Base-by-base conservation (phyloP, 2,329 filamentous ascomycete species). In the Stagonosporopsis tanaceti region DNA sequence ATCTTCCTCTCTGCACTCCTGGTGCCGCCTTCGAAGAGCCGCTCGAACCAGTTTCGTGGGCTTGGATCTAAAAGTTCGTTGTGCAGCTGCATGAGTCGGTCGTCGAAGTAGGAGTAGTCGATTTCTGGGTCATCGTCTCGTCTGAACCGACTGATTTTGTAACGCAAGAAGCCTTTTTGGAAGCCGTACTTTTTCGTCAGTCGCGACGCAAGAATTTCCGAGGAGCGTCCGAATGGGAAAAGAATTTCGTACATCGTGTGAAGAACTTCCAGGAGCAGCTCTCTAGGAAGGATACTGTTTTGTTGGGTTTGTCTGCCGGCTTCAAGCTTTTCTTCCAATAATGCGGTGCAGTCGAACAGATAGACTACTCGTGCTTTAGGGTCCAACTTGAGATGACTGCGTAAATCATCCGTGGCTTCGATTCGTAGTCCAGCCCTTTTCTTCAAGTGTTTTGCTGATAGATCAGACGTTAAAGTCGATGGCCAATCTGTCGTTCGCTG, bases 1-100 rank as follows among this genome's bases (percentile, higher is more conserved):
- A 74, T 66, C 52, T 72, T 70, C 22, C 72, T 62, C 12, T 62
- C 60, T 4, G 60, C 62, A 30, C 68, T 75, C 53, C 44, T 75
- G 44, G 20, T 41, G 14, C 37, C 47, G 11, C 47, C 37, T 34
- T 50, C 47, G 25, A 50, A 50, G 4, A 50, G 37, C 32, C 37
- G 27, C 37, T 41, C 47, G 20, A 74, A 60, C 62, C 66, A 68
- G 32, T 47, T 69, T 57, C 67, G 61, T 9, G 70, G 65, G 8
- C 51, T 63, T 8, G 72, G 68, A 22, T 60, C 66, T 15, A 66
- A 50, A 22, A 69, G 4, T 34, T 74, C 73, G 14, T 71, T 57
- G 42, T 72, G 65, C 2, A 74, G 6, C 15, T 47, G 47, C 4
- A 27, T 51, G 8, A 74, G 62, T 0, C 60, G 68, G 5, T 61